phyloP scores from a whole-genome alignment of 208 protist genomes.

The Eutreptiella sp. region DNA sequence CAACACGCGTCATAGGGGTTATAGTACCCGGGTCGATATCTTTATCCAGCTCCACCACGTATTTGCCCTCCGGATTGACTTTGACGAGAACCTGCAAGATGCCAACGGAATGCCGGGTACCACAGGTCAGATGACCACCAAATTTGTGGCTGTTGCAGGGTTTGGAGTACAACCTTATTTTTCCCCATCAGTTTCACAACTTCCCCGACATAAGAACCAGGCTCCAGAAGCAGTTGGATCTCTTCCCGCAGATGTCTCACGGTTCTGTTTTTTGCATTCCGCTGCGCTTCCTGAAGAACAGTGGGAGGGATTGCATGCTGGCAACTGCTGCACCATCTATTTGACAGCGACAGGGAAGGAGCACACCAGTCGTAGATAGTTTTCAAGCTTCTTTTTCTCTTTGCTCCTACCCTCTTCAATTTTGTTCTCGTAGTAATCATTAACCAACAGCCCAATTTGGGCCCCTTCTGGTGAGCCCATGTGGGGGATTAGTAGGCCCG shows the following conservation, averaged over 20 bases:
- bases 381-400: slow-evolving; percentile 68
- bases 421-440: slow-evolving; percentile 81
- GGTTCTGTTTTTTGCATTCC: slow-evolving; percentile 76
- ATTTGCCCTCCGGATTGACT: slow-evolving; percentile 89
- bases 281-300: background rate
- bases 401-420: slow-evolving; percentile 74
- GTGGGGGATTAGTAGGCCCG: too few relatives aligned
- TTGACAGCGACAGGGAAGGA: slow-evolving; percentile 36
- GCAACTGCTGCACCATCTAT: background rate
- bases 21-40: slow-evolving; percentile 84
- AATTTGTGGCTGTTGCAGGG: too few relatives aligned
- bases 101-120: too few relatives aligned
- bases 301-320: too few relatives aligned
- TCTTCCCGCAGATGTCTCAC: slow-evolving; percentile 98
- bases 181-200: slow-evolving; percentile 98
- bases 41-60: slow-evolving; percentile 97
- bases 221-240: slow-evolving; percentile 93
- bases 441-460: too few relatives aligned
- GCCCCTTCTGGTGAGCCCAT: too few relatives aligned
- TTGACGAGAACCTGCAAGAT: slow-evolving; percentile 98
- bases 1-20: slow-evolving; percentile 90
- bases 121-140: too few relatives aligned
- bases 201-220: slow-evolving; percentile 95
- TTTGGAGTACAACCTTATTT: slow-evolving; percentile 87
- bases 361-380: slow-evolving; percentile 70